These are phyloP conservation scores for Penicillium malachiteum DNA, from an alignment of 495 filamentous ascomycete species.

Conservation along the genomic window DNA sequence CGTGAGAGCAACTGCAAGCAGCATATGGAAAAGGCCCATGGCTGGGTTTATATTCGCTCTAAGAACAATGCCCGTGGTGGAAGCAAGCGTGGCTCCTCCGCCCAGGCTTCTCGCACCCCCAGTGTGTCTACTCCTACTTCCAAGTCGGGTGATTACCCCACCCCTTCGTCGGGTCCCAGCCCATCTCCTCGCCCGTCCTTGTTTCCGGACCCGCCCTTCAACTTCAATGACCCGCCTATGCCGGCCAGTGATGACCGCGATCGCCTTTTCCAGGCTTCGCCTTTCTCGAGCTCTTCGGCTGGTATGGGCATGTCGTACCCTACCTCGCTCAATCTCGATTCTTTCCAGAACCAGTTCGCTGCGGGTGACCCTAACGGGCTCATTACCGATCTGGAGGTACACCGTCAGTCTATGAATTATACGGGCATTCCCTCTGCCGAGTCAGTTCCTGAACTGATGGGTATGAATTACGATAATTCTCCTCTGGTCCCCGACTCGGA, in stretches of 20 bases:
- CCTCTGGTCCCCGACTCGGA: slow-evolving; percentile 28
- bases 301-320: slow-evolving; percentile 16
- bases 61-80: slow-evolving; percentile 79
- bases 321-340: slow-evolving; percentile 46
- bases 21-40: slow-evolving; percentile 98
- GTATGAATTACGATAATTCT: slow-evolving; percentile 20
- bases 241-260: slow-evolving; percentile 25
- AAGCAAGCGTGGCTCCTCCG: slow-evolving; percentile 34
- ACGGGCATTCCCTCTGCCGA: slow-evolving; percentile 25
- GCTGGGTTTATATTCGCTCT: slow-evolving; percentile 83
- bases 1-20: slow-evolving; percentile 98
- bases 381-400: slow-evolving; percentile 23
- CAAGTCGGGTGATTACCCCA: slow-evolving; percentile 39
- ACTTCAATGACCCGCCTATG: slow-evolving; percentile 33
- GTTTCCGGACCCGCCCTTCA: slow-evolving; percentile 24
- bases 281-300: slow-evolving; percentile 8
- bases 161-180: slow-evolving; percentile 28
- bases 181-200: slow-evolving; percentile 22
- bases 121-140: slow-evolving; percentile 52
- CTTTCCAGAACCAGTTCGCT: slow-evolving; percentile 48
- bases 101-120: slow-evolving; percentile 37
- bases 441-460: slow-evolving; percentile 25
- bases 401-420: slow-evolving; percentile 28
- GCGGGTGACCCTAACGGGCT: slow-evolving; percentile 51
- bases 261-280: slow-evolving; percentile 21